Evolutionary conservation across 148 eudicot species (phyloP).

Genomic region (Spergularia bocconei): DNA sequence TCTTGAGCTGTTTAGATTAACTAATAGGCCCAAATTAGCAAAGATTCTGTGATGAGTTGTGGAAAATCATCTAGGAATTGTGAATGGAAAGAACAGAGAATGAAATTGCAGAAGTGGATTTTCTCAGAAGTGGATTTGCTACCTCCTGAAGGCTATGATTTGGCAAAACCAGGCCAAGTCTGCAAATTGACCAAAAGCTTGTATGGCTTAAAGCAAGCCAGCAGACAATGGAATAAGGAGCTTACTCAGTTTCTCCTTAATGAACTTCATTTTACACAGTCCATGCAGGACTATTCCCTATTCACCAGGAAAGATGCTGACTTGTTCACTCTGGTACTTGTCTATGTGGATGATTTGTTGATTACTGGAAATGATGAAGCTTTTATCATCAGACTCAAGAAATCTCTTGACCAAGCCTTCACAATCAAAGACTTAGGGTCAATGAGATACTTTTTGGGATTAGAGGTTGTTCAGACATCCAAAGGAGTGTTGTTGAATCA

Average conservation of each 20-base stretch:
- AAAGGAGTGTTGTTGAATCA: not conserved
- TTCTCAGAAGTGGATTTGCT: too few relatives aligned
- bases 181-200: too few relatives aligned
- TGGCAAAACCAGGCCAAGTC: too few relatives aligned
- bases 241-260: not conserved
- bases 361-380: not conserved
- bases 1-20: too few relatives aligned
- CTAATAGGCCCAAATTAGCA: too few relatives aligned
- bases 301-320: not conserved
- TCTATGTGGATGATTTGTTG: constrained; percentile 7
- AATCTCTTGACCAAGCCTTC: not conserved
- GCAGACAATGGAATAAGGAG: too few relatives aligned
- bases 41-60: too few relatives aligned
- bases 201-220: too few relatives aligned
- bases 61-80: too few relatives aligned
- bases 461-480: not conserved
- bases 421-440: not conserved
- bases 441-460: not conserved
- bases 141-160: too few relatives aligned
- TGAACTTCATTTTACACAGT: not conserved
- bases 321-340: not conserved
- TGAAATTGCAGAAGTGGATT: too few relatives aligned
- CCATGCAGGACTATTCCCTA: not conserved
- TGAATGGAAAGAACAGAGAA: too few relatives aligned
- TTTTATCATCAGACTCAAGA: not conserved